Evolutionary conservation across 805 yeast species (phyloP).

Genomic region (Saccharomyces eubayanus): DNA sequence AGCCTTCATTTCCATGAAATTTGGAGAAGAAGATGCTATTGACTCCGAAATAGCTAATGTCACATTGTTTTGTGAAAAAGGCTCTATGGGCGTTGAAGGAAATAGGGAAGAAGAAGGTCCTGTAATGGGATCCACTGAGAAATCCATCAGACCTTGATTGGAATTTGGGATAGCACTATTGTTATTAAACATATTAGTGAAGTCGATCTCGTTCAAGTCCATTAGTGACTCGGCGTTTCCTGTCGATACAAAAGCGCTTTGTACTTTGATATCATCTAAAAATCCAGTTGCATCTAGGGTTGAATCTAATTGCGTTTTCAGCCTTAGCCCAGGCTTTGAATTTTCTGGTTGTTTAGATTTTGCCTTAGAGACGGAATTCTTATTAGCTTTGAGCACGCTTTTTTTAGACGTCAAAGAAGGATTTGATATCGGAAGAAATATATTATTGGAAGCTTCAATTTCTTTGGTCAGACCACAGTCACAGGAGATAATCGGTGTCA

Average conservation of each 20-base stretch:
- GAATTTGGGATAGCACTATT: neutral
- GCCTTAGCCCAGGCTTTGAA: neutral
- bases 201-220: slow-evolving; percentile 27
- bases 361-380: neutral
- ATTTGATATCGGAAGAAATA: slow-evolving; percentile 18
- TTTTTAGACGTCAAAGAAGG: neutral
- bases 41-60: neutral
- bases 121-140: neutral
- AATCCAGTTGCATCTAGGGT: neutral
- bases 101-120: neutral
- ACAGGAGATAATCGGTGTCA: slow-evolving; percentile 26
- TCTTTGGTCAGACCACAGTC: slow-evolving; percentile 32
- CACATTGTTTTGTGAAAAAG: neutral
- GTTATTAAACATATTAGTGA: slow-evolving; percentile 24
- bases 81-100: neutral
- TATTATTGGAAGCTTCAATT: slow-evolving; percentile 26
- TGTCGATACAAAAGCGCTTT: neutral
- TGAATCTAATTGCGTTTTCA: neutral
- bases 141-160: neutral
- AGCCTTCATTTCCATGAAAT: neutral
- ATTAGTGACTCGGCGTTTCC: neutral
- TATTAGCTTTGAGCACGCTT: neutral
- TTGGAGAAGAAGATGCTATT: neutral
- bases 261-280: neutral
- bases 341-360: neutral